Conservation (phyloP, 305 asterid genomes). For the Vinca major region DNA sequence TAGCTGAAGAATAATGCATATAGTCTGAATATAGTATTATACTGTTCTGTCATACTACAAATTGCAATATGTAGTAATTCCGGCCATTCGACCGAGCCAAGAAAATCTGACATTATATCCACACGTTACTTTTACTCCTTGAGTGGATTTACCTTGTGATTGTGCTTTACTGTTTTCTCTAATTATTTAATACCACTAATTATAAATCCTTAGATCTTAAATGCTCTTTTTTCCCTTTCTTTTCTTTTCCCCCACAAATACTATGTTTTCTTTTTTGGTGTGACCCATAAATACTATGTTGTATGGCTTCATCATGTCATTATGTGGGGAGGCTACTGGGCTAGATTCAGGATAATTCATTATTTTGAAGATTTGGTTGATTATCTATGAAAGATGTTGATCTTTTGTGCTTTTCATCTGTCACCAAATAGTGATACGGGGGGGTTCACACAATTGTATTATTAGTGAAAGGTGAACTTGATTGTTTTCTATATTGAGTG, state of each 20-base stretch:
- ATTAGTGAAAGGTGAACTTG: not conserved
- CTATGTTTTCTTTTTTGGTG: too few relatives aligned
- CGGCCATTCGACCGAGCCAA: not conserved
- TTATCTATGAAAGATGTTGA: not conserved
- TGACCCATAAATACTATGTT: not conserved
- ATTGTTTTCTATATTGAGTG: not conserved
- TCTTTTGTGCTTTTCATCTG: not conserved
- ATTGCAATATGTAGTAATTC: not conserved
- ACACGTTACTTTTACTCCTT: not conserved
- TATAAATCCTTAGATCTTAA: not conserved
- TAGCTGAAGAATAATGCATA: not conserved
- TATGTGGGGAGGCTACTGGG: not conserved
- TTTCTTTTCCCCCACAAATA: not conserved
- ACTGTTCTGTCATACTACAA: not conserved
- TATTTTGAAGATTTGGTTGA: not conserved
- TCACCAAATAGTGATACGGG: not conserved
- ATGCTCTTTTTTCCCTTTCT: not conserved
- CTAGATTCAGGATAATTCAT: not conserved
- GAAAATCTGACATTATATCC: not conserved
- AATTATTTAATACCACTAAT: not conserved
- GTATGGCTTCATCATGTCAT: not conserved
- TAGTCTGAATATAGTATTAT: not conserved
- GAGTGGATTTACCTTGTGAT: not conserved
- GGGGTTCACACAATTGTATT: not conserved
- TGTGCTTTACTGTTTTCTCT: not conserved